Conservation (phyloP, 768 basidiomycete genomes). For the Tulasnella sp. region DNA sequence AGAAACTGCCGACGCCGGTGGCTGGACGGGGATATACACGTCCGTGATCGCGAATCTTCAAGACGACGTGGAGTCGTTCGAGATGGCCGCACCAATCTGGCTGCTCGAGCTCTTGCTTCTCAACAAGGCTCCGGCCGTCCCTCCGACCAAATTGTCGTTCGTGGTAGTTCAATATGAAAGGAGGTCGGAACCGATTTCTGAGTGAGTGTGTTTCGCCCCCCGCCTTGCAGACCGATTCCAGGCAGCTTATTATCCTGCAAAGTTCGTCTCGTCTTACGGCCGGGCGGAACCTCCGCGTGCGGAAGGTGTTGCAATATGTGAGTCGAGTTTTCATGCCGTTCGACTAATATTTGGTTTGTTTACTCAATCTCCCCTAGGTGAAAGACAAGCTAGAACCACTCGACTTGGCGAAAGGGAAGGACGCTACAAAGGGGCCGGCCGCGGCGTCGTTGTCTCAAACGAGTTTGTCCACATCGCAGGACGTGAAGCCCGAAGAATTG, state of each 20-base stretch:
- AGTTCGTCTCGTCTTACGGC: conserved; percentile 82
- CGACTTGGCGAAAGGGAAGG: not conserved
- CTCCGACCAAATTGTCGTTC: conserved; percentile 73
- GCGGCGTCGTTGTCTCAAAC: not conserved
- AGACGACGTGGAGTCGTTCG: conserved; percentile 44
- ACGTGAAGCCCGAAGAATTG: conserved; percentile 44
- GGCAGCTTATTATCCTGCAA: too few relatives aligned
- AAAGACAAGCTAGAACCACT: conserved; percentile 7
- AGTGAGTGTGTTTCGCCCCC: conserved; percentile 24
- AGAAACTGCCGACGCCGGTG: conserved; percentile 43
- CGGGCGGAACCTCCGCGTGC: conserved; percentile 69
- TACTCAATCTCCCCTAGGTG: not conserved
- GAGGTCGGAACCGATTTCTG: conserved; percentile 47
- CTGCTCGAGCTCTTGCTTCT: conserved; percentile 71
- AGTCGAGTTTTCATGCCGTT: conserved; percentile 30
- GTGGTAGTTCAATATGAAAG: conserved; percentile 72
- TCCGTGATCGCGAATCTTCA: conserved; percentile 49
- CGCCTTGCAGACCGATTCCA: too few relatives aligned
- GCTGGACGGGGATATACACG: conserved; percentile 58
- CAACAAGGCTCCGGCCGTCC: conserved; percentile 20
- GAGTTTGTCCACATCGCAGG: not conserved
- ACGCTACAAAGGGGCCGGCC: not conserved
- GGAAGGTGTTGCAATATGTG: conserved; percentile 49
- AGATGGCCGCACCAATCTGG: conserved; percentile 79
- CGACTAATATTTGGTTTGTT: not conserved